Base-by-base conservation (phyloP, 176 grass and related monocot species). In the Raddia guianensis region DNA sequence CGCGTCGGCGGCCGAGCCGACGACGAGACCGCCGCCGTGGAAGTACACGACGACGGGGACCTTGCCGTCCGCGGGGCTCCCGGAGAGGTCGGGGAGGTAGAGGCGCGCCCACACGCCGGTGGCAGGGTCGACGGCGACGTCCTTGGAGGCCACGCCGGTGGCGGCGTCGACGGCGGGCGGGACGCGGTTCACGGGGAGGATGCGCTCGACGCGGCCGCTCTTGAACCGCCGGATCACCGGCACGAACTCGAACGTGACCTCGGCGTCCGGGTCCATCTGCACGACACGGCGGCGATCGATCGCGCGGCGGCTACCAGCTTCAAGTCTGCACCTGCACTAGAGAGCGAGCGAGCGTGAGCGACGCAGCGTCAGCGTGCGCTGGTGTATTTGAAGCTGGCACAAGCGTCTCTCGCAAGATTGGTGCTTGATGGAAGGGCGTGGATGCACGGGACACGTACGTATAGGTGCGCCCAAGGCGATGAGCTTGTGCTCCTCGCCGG, bases 191-290 rank as follows among this genome's bases (percentile, higher is more conserved):
- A 12, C 8, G 2, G n/a, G 48, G 32, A 2, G 1, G 10, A 91
- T 64, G 62, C 89, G 89, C 72, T 94, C 92, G 10, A 86, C 76
- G 44, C 80, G 83, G 37, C 89, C 83, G 83, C 89, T 86, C 86
- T 27, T 89, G 70, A 85, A 89, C 35, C 74, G 62, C 20, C 89
- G 89, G 66, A 94, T 89, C 37, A 91, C 14, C 19, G 73, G 58
- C 34, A 77, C 81, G 15, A 94, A 76, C 75, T 94, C 86, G 40
- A 94, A 94, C 32, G 82, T 34, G 37, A 91, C 50, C 75, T 82
- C 83, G 12, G 59, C 57, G 74, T 87, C 92, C 7, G 83, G 89
- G 12, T 86, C 78, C 89, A 94, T 94, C 49, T 34, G 18, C 37
- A 37, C 47, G 58, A 47, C n/a, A 19, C 3, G 16, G 54, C 6